Evolutionary conservation across 139 green algal genomes (phyloP).

Genomic region (Deuterostichococcus epilithicus): DNA sequence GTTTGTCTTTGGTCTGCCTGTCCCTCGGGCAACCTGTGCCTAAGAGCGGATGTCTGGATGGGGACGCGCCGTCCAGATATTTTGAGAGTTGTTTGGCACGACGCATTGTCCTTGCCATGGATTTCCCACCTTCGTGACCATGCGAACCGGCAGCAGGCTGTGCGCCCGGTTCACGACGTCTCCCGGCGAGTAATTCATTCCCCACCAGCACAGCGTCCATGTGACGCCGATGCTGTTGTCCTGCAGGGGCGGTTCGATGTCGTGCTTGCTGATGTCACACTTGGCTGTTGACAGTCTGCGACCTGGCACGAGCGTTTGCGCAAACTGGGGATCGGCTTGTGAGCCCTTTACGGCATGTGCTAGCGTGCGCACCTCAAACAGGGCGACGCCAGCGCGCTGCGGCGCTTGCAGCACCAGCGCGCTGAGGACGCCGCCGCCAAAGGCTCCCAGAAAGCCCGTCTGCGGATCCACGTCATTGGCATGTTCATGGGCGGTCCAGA

Average conservation of each 20-base stretch:
- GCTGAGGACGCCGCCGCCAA: conserved; percentile 39
- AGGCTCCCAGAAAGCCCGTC: conserved; percentile 32
- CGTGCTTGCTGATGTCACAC: neutral
- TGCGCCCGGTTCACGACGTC: conserved; percentile 11
- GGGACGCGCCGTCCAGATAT: no score
- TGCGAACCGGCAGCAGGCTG: conserved; percentile 10
- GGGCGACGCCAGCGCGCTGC: conserved; percentile 15
- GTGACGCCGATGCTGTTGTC: conserved; percentile 24
- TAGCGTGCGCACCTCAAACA: conserved; percentile 37
- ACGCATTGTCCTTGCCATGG: neutral
- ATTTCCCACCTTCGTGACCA: conserved; percentile 9
- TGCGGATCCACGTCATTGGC: neutral
- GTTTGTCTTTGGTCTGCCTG: no score
- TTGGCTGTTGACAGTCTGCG: no score
- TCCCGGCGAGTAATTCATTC: conserved; percentile 27
- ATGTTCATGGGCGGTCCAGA: neutral
- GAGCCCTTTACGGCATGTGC: no score
- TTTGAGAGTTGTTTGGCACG: no score
- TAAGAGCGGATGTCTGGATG: no score
- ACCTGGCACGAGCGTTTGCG: no score
- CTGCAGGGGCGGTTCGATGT: neutral
- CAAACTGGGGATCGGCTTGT: no score
- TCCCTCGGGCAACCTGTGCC: no score
- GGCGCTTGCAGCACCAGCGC: conserved; percentile 41
- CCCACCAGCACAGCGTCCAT: conserved; percentile 40